Percentiles rank a stretch among this genome's conserved stretches.
Conservation (phyloP, 495 filamentous ascomycete genomes). For the Penicillium simplicissimum region DNA sequence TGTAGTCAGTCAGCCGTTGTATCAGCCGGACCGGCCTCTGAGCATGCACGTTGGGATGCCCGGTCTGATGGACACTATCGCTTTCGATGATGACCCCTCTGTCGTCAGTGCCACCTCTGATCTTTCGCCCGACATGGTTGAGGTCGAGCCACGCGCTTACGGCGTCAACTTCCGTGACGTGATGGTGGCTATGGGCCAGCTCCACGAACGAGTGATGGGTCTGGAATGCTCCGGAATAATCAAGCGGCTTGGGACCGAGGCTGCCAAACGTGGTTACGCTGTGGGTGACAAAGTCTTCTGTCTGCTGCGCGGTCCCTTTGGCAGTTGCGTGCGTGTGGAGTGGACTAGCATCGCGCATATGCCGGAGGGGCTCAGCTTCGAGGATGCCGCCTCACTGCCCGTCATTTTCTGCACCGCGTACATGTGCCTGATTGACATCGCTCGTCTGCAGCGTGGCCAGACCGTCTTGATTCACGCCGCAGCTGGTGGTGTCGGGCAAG, state of each 20-base stretch:
- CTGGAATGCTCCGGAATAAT: conserved; percentile 48
- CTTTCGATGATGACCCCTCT: not conserved
- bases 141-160: conserved; percentile 28
- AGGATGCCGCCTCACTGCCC: conserved; percentile 12
- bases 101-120: not conserved
- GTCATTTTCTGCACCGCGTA: conserved; percentile 12
- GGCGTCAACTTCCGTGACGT: conserved; percentile 51
- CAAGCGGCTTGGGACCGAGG: conserved; percentile 10
- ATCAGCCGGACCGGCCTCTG: conserved; percentile 19
- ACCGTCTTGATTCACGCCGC: conserved; percentile 59
- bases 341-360: not conserved
- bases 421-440: not conserved
- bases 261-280: not conserved
- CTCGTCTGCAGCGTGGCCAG: not conserved
- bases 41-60: conserved; percentile 21
- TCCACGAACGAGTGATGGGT: conserved; percentile 34
- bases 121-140: conserved; percentile 9
- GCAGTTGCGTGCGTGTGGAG: not conserved
- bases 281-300: not conserved
- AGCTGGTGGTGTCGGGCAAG: conserved; percentile 60
- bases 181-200: conserved; percentile 31
- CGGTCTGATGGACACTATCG: conserved; percentile 27
- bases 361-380: not conserved
- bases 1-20: not conserved
- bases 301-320: not conserved